phyloP scores from a whole-genome alignment of 768 basidiomycete genomes.

The Lactarius hatsudake region DNA sequence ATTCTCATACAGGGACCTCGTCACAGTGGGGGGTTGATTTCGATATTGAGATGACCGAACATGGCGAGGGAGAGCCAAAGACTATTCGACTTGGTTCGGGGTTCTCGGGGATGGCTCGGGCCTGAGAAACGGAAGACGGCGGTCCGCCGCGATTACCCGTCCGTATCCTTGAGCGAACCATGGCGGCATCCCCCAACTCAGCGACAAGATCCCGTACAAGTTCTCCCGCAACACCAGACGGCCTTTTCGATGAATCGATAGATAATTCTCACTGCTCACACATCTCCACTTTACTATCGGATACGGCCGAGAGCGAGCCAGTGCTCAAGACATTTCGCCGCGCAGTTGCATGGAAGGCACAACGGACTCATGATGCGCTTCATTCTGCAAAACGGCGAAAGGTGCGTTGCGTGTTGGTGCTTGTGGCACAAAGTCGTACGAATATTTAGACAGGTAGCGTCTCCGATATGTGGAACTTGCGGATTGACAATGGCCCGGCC shows the following conservation, averaged over 20 bases:
- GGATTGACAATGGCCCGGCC: constrained; percentile 54
- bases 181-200: constrained; percentile 21
- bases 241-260: constrained; percentile 11
- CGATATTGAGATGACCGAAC: too few species aligned
- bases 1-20: too few species aligned
- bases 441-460: constrained; percentile 41
- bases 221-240: constrained; percentile 18
- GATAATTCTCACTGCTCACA: constrained; percentile 39
- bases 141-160: constrained; percentile 9
- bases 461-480: constrained; percentile 66
- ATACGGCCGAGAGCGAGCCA: constrained; percentile 31
- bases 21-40: too few species aligned
- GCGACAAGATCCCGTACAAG: constrained; percentile 17
- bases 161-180: not conserved
- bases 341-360: constrained; percentile 54
- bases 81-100: too few species aligned
- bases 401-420: constrained; percentile 39
- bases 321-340: constrained; percentile 52
- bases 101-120: too few species aligned
- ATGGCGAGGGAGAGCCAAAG: too few species aligned
- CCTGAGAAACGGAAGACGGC: not conserved
- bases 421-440: not conserved
- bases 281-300: constrained; percentile 39
- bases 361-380: constrained; percentile 44
- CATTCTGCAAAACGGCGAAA: constrained; percentile 62